Base-by-base conservation (phyloP, 2,329 filamentous ascomycete genomes). In the Acephala macrosclerotiorum region DNA sequence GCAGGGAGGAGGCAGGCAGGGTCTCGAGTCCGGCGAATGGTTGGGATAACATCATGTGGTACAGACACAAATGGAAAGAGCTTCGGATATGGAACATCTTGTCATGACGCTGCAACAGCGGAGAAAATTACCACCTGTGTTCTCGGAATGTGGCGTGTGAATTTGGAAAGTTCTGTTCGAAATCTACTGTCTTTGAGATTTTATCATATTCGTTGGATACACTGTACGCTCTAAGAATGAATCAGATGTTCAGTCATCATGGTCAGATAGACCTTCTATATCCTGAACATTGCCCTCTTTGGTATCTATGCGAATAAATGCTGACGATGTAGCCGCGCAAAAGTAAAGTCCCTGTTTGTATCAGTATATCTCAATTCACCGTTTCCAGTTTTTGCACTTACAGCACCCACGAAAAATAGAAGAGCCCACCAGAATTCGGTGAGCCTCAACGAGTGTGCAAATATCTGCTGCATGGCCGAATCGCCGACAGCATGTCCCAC, bases 361-460 rank as follows among this genome's bases (percentile, higher is more conserved):
- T 66, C 25, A 64, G 45, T 47, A 9, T 26, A 8, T 58, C 25
- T 3, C 58, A n/a, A n/a, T 14, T 45, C n/a, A 40, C 11, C 16
- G 58, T 20, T 20, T 26, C 22, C 6, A 9, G n/a, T n/a, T 1
- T 26, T 35, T 49, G n/a, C 26, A 72, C 75, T 70, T 56, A 76
- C 75, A 59, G 74, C 65, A 49, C 64, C 74, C 35, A 76, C 68
- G 58, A 75, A 76, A 51, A 76, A 76, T 5, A 74, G 73, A 26
- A 72, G 58, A 2, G 70, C 72, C 20, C 68, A 66, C 75, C 74
- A 76, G 33, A 72, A 66, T 9, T 67, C 25, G 3, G 68, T 38
- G 2, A 75, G 33, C 33, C 56, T 58, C 35, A 76, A 57, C 7
- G 71, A 69, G 14, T 66, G 64, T 11, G 75, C 73, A 58, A 75